Percentiles rank a stretch among this genome's conserved stretches.
phyloP scores from a whole-genome alignment of 148 eudicot species.

The Vaccinium macrocarpon region DNA sequence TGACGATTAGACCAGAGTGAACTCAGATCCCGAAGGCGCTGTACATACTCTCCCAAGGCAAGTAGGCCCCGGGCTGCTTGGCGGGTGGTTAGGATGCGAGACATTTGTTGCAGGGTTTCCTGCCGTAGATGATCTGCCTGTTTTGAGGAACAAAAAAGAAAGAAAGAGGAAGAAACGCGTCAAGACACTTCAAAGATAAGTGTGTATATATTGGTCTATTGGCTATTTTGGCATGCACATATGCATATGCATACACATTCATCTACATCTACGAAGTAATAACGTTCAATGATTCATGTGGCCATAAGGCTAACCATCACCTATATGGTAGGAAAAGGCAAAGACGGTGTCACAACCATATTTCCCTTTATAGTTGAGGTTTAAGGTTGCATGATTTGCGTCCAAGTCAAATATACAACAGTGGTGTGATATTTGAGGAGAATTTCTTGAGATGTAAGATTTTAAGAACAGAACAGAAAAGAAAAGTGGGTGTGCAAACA shows the following conservation, averaged over 20 bases:
- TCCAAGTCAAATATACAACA: background rate
- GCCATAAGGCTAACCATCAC: background rate
- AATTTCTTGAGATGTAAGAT: background rate
- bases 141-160: background rate
- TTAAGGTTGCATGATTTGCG: background rate
- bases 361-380: background rate
- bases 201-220: background rate
- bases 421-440: background rate
- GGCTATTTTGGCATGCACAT: background rate
- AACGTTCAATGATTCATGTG: background rate
- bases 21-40: constrained; percentile 76
- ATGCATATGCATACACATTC: background rate
- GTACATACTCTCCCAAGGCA: constrained; percentile 81
- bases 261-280: background rate
- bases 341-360: background rate
- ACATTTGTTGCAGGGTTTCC: constrained; percentile 75
- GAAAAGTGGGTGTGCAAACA: background rate
- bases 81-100: constrained; percentile 46
- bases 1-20: constrained; percentile 58
- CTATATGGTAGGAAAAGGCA: background rate
- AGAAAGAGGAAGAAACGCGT: background rate
- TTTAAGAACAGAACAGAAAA: background rate
- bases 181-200: background rate
- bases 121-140: constrained; percentile 92
- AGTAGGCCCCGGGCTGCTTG: constrained; percentile 82